These are phyloP conservation scores for Ustilago nuda DNA, from an alignment of 1,284 basidiomycete species.

Conservation along the genomic window DNA sequence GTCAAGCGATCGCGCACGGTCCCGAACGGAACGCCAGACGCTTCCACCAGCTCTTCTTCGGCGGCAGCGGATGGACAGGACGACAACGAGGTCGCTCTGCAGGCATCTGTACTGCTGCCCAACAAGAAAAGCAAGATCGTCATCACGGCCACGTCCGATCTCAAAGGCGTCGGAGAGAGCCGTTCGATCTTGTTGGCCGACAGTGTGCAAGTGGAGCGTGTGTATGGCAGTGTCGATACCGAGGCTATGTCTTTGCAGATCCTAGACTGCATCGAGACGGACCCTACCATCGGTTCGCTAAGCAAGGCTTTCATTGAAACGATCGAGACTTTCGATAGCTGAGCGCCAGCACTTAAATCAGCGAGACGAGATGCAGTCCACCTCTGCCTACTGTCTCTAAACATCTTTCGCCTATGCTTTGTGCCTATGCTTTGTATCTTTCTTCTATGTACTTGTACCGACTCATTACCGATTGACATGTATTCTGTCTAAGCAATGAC, in stretches of 20 bases:
- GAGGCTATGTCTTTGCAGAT: conserved; percentile 53
- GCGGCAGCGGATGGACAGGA: conserved; percentile 6
- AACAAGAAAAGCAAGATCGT: conserved; percentile 49
- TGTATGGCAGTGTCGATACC: conserved; percentile 55
- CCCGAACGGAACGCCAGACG: conserved; percentile 29
- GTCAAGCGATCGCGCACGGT: conserved; percentile 9
- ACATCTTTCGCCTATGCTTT: not conserved
- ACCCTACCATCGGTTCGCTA: conserved; percentile 47
- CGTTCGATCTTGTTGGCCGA: conserved; percentile 43
- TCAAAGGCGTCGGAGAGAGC: conserved; percentile 38
- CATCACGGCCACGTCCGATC: conserved; percentile 47
- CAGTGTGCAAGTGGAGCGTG: conserved; percentile 44
- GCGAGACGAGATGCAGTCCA: not conserved
- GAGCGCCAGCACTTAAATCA: not conserved
- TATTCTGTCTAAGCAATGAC: not conserved
- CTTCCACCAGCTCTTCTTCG: conserved; percentile 18
- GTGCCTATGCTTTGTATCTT: not conserved
- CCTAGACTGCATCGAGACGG: conserved; percentile 51
- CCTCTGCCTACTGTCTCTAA: not conserved
- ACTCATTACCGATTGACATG: not conserved
- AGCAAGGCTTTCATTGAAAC: conserved; percentile 54
- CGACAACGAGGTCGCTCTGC: conserved; percentile 38
- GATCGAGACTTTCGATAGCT: conserved; percentile 52
- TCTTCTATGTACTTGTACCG: conserved; percentile 16
- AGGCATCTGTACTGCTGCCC: conserved; percentile 51